Evolutionary conservation across 2,329 filamentous ascomycete species (phyloP).

Genomic region (Eutypella sp.): DNA sequence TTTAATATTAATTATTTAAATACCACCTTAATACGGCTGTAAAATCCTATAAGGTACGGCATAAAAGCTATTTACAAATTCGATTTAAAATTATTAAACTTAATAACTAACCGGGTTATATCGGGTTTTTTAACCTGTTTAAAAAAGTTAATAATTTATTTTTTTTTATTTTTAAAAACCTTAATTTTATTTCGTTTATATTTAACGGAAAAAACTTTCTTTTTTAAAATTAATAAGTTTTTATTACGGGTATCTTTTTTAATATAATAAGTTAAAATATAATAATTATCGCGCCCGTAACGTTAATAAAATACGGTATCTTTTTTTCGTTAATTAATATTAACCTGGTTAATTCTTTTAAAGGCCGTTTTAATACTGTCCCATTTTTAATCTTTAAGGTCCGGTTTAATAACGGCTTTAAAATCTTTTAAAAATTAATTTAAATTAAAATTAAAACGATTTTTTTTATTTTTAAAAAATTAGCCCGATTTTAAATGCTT

Average conservation of each 20-base stretch:
- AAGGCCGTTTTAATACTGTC: no score
- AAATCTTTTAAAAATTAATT: no score
- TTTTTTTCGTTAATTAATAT: no score
- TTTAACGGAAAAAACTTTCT: neutral
- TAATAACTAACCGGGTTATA: neutral
- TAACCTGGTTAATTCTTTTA: no score
- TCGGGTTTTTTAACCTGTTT: neutral
- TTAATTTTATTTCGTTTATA: neutral
- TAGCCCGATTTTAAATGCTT: no score
- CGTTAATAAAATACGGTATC: no score
- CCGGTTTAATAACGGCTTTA: no score
- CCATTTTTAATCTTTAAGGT: no score
- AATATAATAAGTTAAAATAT: no score
- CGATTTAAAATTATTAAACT: neutral
- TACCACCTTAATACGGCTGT: neutral
- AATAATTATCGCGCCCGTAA: no score
- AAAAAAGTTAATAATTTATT: neutral
- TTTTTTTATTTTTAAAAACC: neutral
- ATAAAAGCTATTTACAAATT: neutral
- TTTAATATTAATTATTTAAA: neutral
- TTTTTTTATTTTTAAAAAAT: no score
- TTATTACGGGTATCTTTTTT: neutral
- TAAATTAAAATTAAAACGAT: no score
- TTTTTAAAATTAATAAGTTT: neutral
- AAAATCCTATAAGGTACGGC: neutral